Base-by-base conservation (phyloP, 2,329 filamentous ascomycete genomes). In the Mycosphaerella arachidis region DNA sequence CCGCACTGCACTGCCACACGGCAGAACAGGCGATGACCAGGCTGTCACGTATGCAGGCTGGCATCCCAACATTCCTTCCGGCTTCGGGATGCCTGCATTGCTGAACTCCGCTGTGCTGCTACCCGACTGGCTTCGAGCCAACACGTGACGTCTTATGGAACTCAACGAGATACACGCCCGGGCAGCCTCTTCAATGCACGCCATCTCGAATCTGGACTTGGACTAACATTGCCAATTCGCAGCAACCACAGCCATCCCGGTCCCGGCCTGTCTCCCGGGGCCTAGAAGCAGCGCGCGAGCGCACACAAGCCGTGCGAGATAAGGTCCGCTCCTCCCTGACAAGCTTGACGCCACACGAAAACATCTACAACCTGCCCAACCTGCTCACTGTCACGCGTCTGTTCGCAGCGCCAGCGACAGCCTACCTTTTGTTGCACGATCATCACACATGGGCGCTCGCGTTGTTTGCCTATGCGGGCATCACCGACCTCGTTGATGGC, bases 341-440 rank as follows among this genome's bases (percentile, higher is more conserved):
- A 27, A 66, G 62, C 61, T 61, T 71, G 55, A 73, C 73, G 55
- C 73, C 79, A 8, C 90, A 88, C 73, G 94, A 99, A 77, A 92
- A 99, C 72, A 96, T 99, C 71, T 97, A 96, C 79, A 99, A 91
- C 37, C 72, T 99, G n/a, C 94, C 94, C 45, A 99, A 99, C 73
- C 81, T 96, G 63, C 83, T 99, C 56, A 99, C 94, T 1, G 87
- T 93, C 66, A 90, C 91, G 1, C 89, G 94, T 2, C 84, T 99
- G 43, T 73, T 90, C 54, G 88, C 90, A 1, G 90, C 94, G 0
- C 94, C 94, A 0, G 81, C 89, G 31, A 86, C 97, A 51, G 94
- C 93, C 58, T 97, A 96, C 73, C 85, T 94, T 24, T 87, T 99
- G 59, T 81, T 97, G 2, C 84, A 95, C 67, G 88, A 94, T 72